Evolutionary conservation across 768 basidiomycete genomes (phyloP).

Genomic region (Clitopilus passeckerianus): DNA sequence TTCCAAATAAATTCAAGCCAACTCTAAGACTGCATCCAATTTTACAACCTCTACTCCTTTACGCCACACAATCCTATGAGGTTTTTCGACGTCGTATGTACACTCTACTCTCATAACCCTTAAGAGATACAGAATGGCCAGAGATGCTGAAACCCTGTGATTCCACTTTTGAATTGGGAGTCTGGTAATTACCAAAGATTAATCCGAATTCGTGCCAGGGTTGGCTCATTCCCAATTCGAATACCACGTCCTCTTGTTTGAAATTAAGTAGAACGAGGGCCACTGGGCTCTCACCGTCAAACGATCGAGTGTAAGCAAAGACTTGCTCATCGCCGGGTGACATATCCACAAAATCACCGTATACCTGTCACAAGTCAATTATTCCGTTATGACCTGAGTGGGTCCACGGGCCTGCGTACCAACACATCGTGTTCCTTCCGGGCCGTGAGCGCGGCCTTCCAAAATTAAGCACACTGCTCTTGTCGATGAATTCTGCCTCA

Average conservation of each 20-base stretch:
- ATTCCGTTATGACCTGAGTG: background rate
- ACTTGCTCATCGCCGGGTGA: conserved; percentile 40
- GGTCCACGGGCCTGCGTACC: conserved; percentile 27
- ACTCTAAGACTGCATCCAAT: too few species aligned
- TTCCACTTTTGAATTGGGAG: background rate
- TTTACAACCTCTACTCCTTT: background rate
- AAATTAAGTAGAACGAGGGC: conserved; percentile 49
- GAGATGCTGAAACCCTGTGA: background rate
- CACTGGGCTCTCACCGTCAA: conserved; percentile 21
- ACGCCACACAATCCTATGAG: background rate
- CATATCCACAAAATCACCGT: conserved; percentile 55
- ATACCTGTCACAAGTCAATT: conserved; percentile 34
- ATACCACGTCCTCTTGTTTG: conserved; percentile 1
- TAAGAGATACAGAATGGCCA: conserved; percentile 10
- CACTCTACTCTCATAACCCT: conserved; percentile 28
- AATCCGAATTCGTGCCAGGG: conserved; percentile 12
- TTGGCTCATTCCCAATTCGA: conserved; percentile 4
- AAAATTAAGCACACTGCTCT: conserved; percentile 57
- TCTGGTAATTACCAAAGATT: conserved; percentile 25
- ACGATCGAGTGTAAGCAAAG: conserved; percentile 48
- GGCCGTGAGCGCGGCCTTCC: conserved; percentile 46
- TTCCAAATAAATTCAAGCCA: too few species aligned
- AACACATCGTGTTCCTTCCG: conserved; percentile 52
- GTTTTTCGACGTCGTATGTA: conserved; percentile 14
- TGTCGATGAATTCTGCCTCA: conserved; percentile 37